Evolutionary conservation across 768 basidiomycete genomes (phyloP).

Genomic region (Boletales sp.): DNA sequence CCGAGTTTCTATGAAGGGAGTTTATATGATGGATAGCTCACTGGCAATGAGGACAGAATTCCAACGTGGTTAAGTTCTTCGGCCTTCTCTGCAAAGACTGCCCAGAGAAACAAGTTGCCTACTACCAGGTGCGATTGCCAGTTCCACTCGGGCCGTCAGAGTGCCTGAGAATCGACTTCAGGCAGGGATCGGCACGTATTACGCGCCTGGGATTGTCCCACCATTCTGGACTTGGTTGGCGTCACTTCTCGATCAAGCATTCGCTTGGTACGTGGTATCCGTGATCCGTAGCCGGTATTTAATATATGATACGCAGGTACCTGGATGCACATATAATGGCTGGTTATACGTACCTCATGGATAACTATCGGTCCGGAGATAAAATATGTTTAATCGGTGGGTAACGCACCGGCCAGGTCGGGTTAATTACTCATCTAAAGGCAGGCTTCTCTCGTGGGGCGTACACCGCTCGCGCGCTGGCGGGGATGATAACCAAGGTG

Average conservation of each 20-base stretch:
- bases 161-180: constrained; percentile 9
- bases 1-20: neutral
- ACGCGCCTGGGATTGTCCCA: constrained; percentile 63
- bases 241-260: constrained; percentile 59
- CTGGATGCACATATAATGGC: constrained; percentile 67
- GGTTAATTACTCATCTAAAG: constrained; percentile 11
- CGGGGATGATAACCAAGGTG: constrained; percentile 71
- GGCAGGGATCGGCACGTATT: constrained; percentile 48
- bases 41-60: constrained; percentile 38
- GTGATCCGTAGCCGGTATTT: too few relatives aligned
- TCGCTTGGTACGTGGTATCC: constrained; percentile 57
- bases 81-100: constrained; percentile 57
- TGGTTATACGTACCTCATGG: constrained; percentile 78
- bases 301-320: constrained; percentile 44
- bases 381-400: constrained; percentile 72
- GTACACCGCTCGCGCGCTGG: constrained; percentile 67
- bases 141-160: neutral
- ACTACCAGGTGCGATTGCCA: constrained; percentile 58
- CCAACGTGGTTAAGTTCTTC: constrained; percentile 71
- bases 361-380: constrained; percentile 69
- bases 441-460: constrained; percentile 74
- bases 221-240: constrained; percentile 58
- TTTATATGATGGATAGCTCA: neutral
- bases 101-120: constrained; percentile 53
- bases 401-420: neutral